Conservation (phyloP, 768 basidiomycete genomes). For the Lactifluus piperatus region DNA sequence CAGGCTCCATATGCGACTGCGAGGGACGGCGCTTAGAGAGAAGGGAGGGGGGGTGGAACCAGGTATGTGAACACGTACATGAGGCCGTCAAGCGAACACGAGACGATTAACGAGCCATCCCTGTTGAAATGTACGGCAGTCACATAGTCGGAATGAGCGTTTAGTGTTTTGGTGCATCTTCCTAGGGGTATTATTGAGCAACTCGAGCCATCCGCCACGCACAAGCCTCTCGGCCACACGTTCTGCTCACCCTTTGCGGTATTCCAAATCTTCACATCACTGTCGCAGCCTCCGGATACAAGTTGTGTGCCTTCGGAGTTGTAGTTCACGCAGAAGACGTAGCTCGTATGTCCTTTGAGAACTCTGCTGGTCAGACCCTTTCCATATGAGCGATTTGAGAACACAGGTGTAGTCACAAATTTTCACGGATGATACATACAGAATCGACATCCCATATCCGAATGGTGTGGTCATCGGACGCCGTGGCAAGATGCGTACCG, state of each 20-base stretch:
- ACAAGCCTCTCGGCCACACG: not conserved
- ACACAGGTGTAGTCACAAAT: not conserved
- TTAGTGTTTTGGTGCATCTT: slow-evolving; percentile 75
- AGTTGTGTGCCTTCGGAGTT: slow-evolving; percentile 81
- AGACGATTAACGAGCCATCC: slow-evolving; percentile 87
- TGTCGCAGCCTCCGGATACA: slow-evolving; percentile 89
- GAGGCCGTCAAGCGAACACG: slow-evolving; percentile 85
- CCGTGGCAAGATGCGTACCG: slow-evolving; percentile 75
- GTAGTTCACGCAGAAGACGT: slow-evolving; percentile 90
- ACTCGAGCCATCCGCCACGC: not conserved
- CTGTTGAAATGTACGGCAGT: slow-evolving; percentile 91
- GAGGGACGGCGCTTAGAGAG: not conserved
- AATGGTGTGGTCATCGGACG: slow-evolving; percentile 86
- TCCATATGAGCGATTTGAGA: not conserved
- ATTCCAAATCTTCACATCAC: slow-evolving; percentile 91
- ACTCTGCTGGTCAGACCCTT: slow-evolving; percentile 70
- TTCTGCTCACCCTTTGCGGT: slow-evolving; percentile 55
- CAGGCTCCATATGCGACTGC: slow-evolving; percentile 92
- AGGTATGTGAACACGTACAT: slow-evolving; percentile 53
- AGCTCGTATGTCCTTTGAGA: slow-evolving; percentile 76
- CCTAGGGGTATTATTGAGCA: slow-evolving; percentile 36
- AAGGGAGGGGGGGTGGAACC: not conserved
- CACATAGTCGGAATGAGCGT: slow-evolving; percentile 91
- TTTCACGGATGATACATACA: slow-evolving; percentile 33
- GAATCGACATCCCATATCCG: slow-evolving; percentile 84